These are phyloP conservation scores for Acacia acuminata DNA, from an alignment of 306 rosid species.

Conservation along the genomic window DNA sequence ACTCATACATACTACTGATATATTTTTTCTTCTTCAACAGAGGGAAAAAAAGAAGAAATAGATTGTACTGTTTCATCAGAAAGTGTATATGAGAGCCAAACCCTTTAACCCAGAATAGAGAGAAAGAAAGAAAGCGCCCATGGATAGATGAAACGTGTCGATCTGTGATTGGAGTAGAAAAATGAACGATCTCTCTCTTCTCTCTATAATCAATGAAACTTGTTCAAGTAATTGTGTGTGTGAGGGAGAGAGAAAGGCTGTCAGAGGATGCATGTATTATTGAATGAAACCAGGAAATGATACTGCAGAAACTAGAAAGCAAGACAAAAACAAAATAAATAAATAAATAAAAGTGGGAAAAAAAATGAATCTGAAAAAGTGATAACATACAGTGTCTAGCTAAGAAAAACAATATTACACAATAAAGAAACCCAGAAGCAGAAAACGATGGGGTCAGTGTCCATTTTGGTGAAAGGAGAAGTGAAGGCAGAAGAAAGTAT, in stretches of 20 bases:
- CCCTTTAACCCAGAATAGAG: conserved; percentile 31
- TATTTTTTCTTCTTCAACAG: conserved; percentile 28
- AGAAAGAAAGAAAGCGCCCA: not conserved
- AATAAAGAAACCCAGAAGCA: conserved; percentile 37
- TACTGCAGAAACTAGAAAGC: not conserved
- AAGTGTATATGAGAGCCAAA: conserved; percentile 24
- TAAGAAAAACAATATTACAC: conserved; percentile 38
- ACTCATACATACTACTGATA: conserved; percentile 24
- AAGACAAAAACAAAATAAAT: not conserved
- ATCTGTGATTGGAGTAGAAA: conserved; percentile 28
- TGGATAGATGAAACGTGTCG: conserved; percentile 40
- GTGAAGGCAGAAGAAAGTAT: conserved; percentile 49
- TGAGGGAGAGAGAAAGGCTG: conserved; percentile 4
- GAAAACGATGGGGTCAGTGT: conserved; percentile 23
- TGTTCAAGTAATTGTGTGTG: not conserved
- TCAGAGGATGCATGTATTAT: conserved; percentile 31
- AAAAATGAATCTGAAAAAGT: conserved; percentile 21
- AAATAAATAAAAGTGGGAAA: not conserved
- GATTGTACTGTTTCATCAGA: conserved; percentile 45
- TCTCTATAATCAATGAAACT: conserved; percentile 5
- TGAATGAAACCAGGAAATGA: conserved; percentile 21
- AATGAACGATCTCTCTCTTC: not conserved
- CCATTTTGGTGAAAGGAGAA: conserved; percentile 57
- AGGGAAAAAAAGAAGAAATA: conserved; percentile 25
- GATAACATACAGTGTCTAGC: not conserved